phyloP scores from a whole-genome alignment of 2,329 filamentous ascomycete genomes.

The Mycogone perniciosa region DNA sequence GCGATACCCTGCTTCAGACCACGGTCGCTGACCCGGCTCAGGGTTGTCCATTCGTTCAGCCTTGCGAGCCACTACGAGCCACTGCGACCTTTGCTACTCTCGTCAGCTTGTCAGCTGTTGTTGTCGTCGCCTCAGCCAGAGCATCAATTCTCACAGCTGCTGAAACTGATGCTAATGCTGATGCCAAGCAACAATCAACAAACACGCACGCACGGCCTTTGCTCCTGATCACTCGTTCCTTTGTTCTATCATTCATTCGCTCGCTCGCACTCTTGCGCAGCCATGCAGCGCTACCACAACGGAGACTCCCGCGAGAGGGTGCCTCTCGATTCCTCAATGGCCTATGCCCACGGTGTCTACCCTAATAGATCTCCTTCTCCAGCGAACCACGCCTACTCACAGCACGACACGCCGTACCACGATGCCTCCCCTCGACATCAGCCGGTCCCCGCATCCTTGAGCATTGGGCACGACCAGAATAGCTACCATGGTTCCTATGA shows the following conservation, averaged over 20 bases:
- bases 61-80: too few relatives aligned
- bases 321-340: slow-evolving; percentile 21
- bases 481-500: slow-evolving; percentile 2
- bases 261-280: neutral
- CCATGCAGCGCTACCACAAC: slow-evolving; percentile 28
- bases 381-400: slow-evolving; percentile 17
- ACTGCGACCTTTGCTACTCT: too few relatives aligned
- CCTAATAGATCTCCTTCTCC: slow-evolving; percentile 17
- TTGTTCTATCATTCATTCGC: neutral
- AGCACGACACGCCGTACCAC: slow-evolving; percentile 20
- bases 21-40: too few relatives aligned
- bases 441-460: slow-evolving; percentile 1
- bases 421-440: slow-evolving; percentile 17
- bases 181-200: too few relatives aligned
- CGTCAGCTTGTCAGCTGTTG: too few relatives aligned
- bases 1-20: too few relatives aligned
- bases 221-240: neutral
- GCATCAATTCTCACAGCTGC: too few relatives aligned
- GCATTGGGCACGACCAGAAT: slow-evolving; percentile 6
- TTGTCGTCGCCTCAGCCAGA: too few relatives aligned
- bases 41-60: too few relatives aligned
- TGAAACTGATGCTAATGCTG: too few relatives aligned
- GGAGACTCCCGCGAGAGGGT: slow-evolving; percentile 31
- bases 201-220: neutral
- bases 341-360: slow-evolving; percentile 9